Conservation (phyloP, 2,329 filamentous ascomycete genomes). For the Pyricularia pennisetigena region DNA sequence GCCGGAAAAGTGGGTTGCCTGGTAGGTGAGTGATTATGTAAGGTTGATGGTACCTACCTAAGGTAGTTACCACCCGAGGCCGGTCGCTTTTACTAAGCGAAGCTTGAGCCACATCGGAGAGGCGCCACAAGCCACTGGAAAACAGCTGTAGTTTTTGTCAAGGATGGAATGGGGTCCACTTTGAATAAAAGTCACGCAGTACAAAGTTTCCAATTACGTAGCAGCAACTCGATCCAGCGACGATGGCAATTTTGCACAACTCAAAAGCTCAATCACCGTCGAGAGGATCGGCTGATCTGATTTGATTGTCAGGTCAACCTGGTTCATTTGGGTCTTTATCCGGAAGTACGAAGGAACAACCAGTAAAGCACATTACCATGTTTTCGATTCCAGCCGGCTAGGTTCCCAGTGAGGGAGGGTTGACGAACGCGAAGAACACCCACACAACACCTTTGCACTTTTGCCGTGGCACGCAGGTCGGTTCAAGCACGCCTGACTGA, state of each 20-base stretch:
- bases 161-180: neutral
- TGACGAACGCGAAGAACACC: neutral
- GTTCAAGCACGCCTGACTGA: neutral
- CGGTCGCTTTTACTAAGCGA: neutral
- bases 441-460: neutral
- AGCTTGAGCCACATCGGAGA: neutral
- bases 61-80: too few species aligned
- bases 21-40: neutral
- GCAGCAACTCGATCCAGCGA: neutral
- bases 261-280: neutral
- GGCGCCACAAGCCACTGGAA: neutral
- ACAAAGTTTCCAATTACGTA: neutral
- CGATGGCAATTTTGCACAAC: neutral
- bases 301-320: neutral
- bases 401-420: neutral
- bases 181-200: neutral
- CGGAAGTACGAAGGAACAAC: neutral
- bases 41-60: neutral
- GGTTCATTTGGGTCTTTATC: neutral
- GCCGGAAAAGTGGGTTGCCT: neutral
- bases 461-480: neutral
- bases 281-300: neutral
- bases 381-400: neutral
- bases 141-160: neutral
- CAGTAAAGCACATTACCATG: neutral